These are phyloP conservation scores for Metarhizium sp. DNA, from an alignment of 2,329 filamentous ascomycete genomes.

Conservation along the genomic window DNA sequence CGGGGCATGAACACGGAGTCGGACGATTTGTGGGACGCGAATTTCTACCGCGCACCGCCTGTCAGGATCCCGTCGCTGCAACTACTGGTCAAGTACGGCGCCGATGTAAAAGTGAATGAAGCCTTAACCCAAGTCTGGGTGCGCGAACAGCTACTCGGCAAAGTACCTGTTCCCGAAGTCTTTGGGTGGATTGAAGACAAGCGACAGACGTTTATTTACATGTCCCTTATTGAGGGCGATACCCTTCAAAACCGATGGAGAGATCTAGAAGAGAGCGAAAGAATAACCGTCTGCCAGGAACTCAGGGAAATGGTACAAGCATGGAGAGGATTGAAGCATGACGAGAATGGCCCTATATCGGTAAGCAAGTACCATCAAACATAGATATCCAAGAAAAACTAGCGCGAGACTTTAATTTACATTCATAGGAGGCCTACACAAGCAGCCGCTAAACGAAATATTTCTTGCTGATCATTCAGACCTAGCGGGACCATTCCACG, in stretches of 20 bases:
- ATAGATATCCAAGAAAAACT: no score
- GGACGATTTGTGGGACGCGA: slow-evolving; percentile 7
- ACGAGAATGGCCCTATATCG: slow-evolving; percentile 9
- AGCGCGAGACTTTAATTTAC: no score
- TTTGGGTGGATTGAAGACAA: slow-evolving; percentile 14
- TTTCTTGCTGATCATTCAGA: slow-evolving; percentile 14
- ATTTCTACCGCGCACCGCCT: slow-evolving; percentile 18
- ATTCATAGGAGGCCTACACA: slow-evolving; percentile 17
- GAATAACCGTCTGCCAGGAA: slow-evolving; percentile 19
- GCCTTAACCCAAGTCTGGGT: slow-evolving; percentile 19
- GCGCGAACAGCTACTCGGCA: slow-evolving; percentile 14
- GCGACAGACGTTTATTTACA: slow-evolving; percentile 17
- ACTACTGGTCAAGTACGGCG: slow-evolving; percentile 26
- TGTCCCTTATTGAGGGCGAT: slow-evolving; percentile 13
- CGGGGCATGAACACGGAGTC: slow-evolving; percentile 17
- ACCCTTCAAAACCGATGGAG: slow-evolving; percentile 13
- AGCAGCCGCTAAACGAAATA: slow-evolving; percentile 21
- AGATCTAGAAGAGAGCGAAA: slow-evolving; percentile 10
- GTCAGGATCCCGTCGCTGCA: slow-evolving; percentile 22
- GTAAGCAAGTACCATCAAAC: slow-evolving; percentile 2
- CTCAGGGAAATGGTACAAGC: slow-evolving; percentile 15
- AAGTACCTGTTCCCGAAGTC: slow-evolving; percentile 25
- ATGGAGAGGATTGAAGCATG: slow-evolving; percentile 11
- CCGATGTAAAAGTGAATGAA: slow-evolving; percentile 18
- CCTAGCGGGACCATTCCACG: slow-evolving; percentile 19